These are phyloP conservation scores for Boletus pseudo-olivaceus DNA, from an alignment of 768 basidiomycete genomes.

Conservation along the genomic window DNA sequence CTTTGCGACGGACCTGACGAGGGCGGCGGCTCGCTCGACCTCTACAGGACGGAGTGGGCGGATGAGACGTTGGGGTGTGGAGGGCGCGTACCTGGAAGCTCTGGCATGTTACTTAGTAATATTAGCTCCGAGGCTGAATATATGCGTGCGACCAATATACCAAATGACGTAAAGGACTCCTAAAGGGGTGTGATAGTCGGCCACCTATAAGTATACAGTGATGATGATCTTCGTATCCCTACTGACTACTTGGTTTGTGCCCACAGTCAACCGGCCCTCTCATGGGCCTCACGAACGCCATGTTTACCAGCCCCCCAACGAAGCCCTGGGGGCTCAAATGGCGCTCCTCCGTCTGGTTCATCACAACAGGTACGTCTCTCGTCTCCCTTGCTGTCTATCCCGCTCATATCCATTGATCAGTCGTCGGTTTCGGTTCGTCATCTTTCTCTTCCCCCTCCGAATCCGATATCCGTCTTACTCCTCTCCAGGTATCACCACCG, in stretches of 20 bases:
- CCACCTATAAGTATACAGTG: neutral
- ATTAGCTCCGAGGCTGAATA: neutral
- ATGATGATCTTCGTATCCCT: neutral
- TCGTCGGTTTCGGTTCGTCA: conserved; percentile 47
- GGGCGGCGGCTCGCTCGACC: conserved; percentile 62
- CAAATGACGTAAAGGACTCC: neutral
- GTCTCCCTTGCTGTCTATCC: neutral
- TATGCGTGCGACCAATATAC: neutral
- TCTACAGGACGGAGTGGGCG: conserved; percentile 37
- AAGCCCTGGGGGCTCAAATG: conserved; percentile 48
- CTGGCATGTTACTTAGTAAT: conserved; percentile 29
- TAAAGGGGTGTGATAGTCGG: neutral
- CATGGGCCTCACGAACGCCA: conserved; percentile 8
- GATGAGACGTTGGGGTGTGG: neutral
- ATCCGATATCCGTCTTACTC: neutral
- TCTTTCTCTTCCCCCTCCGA: neutral
- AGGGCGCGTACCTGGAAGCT: conserved; percentile 45
- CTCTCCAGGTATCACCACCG: conserved; percentile 39
- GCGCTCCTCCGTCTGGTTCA: conserved; percentile 57
- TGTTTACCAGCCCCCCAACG: neutral
- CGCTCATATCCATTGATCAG: conserved; percentile 21
- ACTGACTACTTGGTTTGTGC: no score
- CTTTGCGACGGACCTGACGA: conserved; percentile 49
- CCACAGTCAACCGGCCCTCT: neutral
- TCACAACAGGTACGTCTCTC: conserved; percentile 40